Evolutionary conservation across 768 basidiomycete species (phyloP).

Genomic region (Trametes villosa): DNA sequence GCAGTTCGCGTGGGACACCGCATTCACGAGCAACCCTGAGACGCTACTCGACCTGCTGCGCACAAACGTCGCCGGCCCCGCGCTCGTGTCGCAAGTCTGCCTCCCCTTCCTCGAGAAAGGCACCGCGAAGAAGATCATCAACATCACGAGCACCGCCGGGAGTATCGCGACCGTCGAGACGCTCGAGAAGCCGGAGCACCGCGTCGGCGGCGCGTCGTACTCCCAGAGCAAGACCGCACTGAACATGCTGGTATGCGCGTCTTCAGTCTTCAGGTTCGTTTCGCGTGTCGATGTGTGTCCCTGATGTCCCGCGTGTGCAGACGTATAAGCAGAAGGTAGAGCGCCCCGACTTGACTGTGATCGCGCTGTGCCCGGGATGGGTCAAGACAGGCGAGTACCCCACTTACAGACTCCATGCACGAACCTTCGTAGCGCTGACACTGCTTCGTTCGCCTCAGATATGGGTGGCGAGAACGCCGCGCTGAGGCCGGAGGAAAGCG

Average conservation of each 20-base stretch:
- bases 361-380: conserved; percentile 19
- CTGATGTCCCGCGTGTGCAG: not conserved
- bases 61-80: conserved; percentile 42
- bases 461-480: conserved; percentile 15
- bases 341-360: conserved; percentile 14
- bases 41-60: conserved; percentile 31
- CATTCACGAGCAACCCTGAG: conserved; percentile 33
- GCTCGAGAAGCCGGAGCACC: conserved; percentile 23
- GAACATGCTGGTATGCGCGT: conserved; percentile 41
- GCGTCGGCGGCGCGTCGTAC: conserved; percentile 35
- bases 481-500: conserved; percentile 35
- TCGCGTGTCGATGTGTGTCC: not conserved
- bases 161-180: conserved; percentile 35
- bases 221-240: conserved; percentile 42
- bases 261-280: not conserved
- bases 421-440: not conserved
- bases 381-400: conserved; percentile 9
- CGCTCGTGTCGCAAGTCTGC: conserved; percentile 39
- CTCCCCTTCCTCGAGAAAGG: conserved; percentile 39
- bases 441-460: not conserved
- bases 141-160: conserved; percentile 38
- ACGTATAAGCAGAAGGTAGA: conserved; percentile 19
- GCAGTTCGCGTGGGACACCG: conserved; percentile 28
- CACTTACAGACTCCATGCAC: not conserved
- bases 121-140: conserved; percentile 37